A percentile compares a stretch with the other conserved stretches of the same genome.
These are phyloP conservation scores for Hemerocallis citrina DNA, from an alignment of 106 monocot species.

Conservation along the genomic window DNA sequence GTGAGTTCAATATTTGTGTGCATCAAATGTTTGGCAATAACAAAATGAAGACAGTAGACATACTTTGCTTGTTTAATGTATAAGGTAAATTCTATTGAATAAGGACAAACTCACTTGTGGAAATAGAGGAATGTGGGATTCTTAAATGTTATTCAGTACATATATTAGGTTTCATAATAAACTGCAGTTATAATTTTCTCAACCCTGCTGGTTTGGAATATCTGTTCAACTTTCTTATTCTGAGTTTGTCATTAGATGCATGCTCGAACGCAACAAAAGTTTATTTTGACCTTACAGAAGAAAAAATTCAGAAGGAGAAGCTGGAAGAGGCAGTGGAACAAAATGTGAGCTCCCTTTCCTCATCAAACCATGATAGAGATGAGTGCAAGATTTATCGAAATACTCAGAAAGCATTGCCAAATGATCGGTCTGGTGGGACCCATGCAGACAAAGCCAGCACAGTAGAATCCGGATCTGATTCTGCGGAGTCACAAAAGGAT, in stretches of 20 bases:
- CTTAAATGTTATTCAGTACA: neutral
- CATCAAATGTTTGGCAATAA: neutral
- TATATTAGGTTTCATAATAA: neutral
- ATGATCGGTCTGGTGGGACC: conserved; percentile 14
- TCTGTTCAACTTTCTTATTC: neutral
- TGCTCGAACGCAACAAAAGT: neutral
- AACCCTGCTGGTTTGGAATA: neutral
- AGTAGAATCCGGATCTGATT: conserved; percentile 21
- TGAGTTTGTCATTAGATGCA: neutral
- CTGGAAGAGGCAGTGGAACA: conserved; percentile 19
- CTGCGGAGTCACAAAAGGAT: conserved; percentile 14
- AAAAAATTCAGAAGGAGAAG: conserved; percentile 22
- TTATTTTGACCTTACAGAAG: conserved; percentile 20
- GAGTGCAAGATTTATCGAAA: conserved; percentile 2
- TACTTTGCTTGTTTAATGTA: neutral
- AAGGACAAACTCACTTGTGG: neutral
- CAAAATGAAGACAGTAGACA: neutral
- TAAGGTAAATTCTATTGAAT: neutral
- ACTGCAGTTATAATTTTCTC: neutral
- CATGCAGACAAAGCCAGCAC: conserved; percentile 13
- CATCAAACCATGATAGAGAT: conserved; percentile 16
- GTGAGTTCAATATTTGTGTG: neutral
- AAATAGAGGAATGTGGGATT: neutral
- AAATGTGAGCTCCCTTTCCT: conserved; percentile 13
- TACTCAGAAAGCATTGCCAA: conserved; percentile 4